Percentiles rank a stretch among this genome's conserved stretches.
Evolutionary conservation across 2,329 filamentous ascomycete genomes (phyloP).

Genomic region (Aspergillus persii): DNA sequence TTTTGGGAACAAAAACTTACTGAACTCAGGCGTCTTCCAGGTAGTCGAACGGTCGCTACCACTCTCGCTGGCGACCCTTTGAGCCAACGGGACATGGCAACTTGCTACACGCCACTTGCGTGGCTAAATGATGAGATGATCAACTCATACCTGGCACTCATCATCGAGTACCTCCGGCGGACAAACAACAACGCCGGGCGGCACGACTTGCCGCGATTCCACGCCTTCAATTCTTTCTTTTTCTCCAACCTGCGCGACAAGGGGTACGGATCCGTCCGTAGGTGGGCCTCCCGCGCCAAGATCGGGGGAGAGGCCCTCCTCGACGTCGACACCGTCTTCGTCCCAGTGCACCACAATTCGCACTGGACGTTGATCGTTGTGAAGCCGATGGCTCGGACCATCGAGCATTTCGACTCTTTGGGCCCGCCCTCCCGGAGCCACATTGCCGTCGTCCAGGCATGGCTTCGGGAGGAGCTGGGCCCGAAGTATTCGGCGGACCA

Average conservation of each 20-base stretch:
- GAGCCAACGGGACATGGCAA: constrained; percentile 35
- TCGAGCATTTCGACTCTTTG: constrained; percentile 51
- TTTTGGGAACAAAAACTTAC: constrained; percentile 38
- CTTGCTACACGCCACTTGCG: constrained; percentile 33
- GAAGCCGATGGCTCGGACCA: constrained; percentile 40
- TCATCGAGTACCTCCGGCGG: constrained; percentile 39
- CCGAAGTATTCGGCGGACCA: constrained; percentile 41
- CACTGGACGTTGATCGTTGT: constrained; percentile 52
- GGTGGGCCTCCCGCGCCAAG: constrained; percentile 48
- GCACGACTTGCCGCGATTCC: constrained; percentile 37
- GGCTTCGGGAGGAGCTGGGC: constrained; percentile 44
- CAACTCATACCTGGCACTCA: constrained; percentile 45
- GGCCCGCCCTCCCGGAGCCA: constrained; percentile 31
- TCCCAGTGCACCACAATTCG: constrained; percentile 46
- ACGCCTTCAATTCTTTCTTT: constrained; percentile 48
- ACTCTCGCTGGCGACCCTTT: constrained; percentile 37
- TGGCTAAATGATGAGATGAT: constrained; percentile 50
- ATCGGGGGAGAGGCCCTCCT: constrained; percentile 46
- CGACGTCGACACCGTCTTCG: constrained; percentile 46
- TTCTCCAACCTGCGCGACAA: constrained; percentile 43
- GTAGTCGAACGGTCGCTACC: constrained; percentile 27
- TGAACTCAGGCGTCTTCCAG: constrained; percentile 26
- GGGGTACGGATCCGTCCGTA: constrained; percentile 38
- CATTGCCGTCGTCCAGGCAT: constrained; percentile 38
- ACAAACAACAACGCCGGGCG: constrained; percentile 32